These are phyloP conservation scores for Colletotrichum sp. DNA, from an alignment of 2,329 filamentous ascomycete genomes.

Conservation along the genomic window DNA sequence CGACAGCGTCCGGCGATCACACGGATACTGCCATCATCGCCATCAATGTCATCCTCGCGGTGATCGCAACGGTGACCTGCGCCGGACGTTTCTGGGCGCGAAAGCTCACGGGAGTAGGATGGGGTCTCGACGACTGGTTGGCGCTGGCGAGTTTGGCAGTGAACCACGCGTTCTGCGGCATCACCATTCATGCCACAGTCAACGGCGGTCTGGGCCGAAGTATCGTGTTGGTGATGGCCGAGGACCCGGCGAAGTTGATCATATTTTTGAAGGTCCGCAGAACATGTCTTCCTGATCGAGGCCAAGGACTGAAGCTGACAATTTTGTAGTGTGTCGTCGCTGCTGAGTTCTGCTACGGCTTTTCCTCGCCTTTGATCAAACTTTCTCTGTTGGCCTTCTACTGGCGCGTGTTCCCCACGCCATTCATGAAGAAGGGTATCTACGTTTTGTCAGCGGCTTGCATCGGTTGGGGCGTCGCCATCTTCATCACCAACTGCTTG, in stretches of 20 bases:
- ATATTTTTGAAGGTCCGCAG: not conserved
- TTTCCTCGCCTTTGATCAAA: not conserved
- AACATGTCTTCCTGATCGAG: not conserved
- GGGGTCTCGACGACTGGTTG: slow-evolving; percentile 5
- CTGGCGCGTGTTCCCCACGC: not conserved
- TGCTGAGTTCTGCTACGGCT: slow-evolving; percentile 17
- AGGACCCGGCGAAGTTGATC: not conserved
- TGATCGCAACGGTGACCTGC: slow-evolving; percentile 1
- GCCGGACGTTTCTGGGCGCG: not conserved
- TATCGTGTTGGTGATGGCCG: not conserved
- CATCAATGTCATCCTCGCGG: not conserved
- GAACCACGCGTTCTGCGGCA: not conserved
- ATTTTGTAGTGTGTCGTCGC: not conserved
- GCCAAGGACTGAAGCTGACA: not conserved
- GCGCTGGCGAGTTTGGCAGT: not conserved
- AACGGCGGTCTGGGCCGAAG: not conserved
- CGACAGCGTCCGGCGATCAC: not conserved
- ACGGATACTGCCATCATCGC: not conserved
- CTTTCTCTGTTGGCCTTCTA: slow-evolving; percentile 2
- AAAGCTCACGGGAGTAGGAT: slow-evolving; percentile 1
- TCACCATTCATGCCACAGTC: not conserved
- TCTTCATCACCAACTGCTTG: slow-evolving; percentile 3
- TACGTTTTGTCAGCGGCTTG: not conserved
- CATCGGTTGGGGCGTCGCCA: not conserved
- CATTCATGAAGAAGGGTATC: slow-evolving; percentile 1